Conservation (phyloP, 371 early-diverging fungal genomes). For the Actinomortierella wolfii region DNA sequence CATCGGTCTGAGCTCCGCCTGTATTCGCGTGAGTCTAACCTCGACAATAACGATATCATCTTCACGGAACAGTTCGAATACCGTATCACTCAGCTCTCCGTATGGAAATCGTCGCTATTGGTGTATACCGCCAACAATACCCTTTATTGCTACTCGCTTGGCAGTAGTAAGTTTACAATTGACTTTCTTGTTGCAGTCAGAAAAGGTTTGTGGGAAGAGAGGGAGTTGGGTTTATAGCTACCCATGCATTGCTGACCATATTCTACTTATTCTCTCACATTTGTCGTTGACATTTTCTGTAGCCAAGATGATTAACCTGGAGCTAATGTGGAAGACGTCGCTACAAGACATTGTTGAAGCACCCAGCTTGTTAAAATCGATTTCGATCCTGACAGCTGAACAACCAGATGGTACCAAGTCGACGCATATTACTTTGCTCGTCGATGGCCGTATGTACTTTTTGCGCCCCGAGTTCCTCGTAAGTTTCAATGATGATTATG, state of each 20-base stretch:
- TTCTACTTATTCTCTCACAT: not conserved
- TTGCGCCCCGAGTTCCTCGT: constrained; percentile 43
- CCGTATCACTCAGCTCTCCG: constrained; percentile 38
- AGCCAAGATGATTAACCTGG: constrained; percentile 49
- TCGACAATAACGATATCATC: constrained; percentile 67
- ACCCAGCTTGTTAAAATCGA: constrained; percentile 28
- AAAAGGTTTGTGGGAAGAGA: too few species aligned
- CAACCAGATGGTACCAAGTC: constrained; percentile 19
- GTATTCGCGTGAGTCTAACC: constrained; percentile 79
- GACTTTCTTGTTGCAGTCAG: too few species aligned
- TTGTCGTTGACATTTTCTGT: not conserved
- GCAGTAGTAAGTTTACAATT: constrained; percentile 36
- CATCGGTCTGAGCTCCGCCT: constrained; percentile 71
- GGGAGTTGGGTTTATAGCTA: too few species aligned
- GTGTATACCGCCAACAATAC: constrained; percentile 77
- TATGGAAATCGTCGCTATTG: constrained; percentile 62
- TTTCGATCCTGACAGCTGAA: constrained; percentile 31
- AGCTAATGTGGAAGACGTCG: constrained; percentile 66
- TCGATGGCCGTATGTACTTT: constrained; percentile 43
- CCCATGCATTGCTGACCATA: not conserved
- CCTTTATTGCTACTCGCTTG: constrained; percentile 53
- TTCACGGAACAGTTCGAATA: constrained; percentile 54
- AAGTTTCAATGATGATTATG: too few species aligned
- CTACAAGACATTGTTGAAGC: constrained; percentile 66
- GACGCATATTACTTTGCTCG: constrained; percentile 36